phyloP scores from a whole-genome alignment of 768 basidiomycete genomes.

The Podaxis pistillaris region DNA sequence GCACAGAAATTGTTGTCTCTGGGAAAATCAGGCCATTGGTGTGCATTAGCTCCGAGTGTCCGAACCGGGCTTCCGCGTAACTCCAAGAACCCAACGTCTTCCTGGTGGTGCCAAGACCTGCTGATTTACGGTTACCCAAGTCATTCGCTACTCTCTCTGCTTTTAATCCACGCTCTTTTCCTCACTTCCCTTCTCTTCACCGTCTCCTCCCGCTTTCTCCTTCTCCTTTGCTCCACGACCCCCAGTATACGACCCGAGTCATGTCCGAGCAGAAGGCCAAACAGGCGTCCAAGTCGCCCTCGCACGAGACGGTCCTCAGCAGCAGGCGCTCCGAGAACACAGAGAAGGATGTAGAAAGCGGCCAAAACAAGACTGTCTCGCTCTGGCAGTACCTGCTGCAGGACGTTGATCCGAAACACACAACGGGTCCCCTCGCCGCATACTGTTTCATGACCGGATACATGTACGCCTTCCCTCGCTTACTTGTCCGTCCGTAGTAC shows the following conservation, averaged over 20 bases:
- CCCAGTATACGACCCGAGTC: not conserved
- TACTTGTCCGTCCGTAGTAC: not conserved
- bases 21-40: not conserved
- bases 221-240: not conserved
- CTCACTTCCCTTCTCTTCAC: not conserved
- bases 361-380: conserved; percentile 18
- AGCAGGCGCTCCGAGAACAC: not conserved
- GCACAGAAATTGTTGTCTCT: not conserved
- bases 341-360: conserved; percentile 6
- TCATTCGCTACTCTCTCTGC: not conserved
- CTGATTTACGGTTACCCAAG: not conserved
- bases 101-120: not conserved
- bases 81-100: not conserved
- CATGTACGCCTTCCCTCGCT: conserved; percentile 44
- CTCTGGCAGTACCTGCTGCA: conserved; percentile 37
- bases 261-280: not conserved
- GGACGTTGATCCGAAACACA: conserved; percentile 52
- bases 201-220: not conserved
- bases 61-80: conserved; percentile 13
- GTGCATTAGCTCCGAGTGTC: conserved; percentile 1
- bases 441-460: conserved; percentile 80
- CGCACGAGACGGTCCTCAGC: not conserved
- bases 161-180: not conserved
- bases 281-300: not conserved
- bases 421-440: conserved; percentile 52